These are phyloP conservation scores for Blastobotrys serpentis DNA, from an alignment of 1,139 yeast genomes.

Conservation along the genomic window DNA sequence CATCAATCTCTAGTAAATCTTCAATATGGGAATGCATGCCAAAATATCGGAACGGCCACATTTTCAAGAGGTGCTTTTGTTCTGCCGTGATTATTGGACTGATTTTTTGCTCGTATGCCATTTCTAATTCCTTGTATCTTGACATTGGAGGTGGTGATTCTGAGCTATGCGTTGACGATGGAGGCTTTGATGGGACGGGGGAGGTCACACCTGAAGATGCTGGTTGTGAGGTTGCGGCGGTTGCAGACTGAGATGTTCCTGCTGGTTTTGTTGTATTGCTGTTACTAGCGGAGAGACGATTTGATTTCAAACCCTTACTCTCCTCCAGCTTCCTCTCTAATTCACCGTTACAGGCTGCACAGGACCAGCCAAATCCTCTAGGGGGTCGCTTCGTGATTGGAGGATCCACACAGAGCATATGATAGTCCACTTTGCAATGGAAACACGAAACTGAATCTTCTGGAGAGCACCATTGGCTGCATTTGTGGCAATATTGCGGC, in stretches of 20 bases:
- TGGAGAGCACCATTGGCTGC: slow-evolving; percentile 81
- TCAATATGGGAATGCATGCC: slow-evolving; percentile 76
- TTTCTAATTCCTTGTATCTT: slow-evolving; percentile 57
- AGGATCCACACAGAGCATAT: slow-evolving; percentile 83
- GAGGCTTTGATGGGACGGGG: not conserved
- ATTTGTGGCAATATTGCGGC: slow-evolving; percentile 69
- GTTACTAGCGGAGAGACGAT: slow-evolving; percentile 15
- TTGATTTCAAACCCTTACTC: slow-evolving; percentile 25
- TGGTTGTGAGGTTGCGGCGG: slow-evolving; percentile 12
- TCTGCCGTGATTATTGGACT: slow-evolving; percentile 36
- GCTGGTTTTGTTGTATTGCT: slow-evolving; percentile 9
- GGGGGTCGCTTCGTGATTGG: slow-evolving; percentile 79
- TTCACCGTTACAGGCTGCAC: slow-evolving; percentile 63
- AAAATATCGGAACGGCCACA: slow-evolving; percentile 77
- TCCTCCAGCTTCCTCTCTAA: slow-evolving; percentile 30
- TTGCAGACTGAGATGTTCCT: slow-evolving; percentile 14
- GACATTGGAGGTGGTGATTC: slow-evolving; percentile 41
- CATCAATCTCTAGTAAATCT: slow-evolving; percentile 77
- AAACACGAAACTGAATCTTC: slow-evolving; percentile 80
- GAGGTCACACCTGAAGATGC: not conserved
- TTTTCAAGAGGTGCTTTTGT: slow-evolving; percentile 34
- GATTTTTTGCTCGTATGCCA: slow-evolving; percentile 39
- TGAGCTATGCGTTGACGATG: not conserved
- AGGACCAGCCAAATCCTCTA: slow-evolving; percentile 91
- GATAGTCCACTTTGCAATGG: slow-evolving; percentile 68